Conservation (phyloP, 2,329 filamentous ascomycete species). For the Dichotomopilus funicola region DNA sequence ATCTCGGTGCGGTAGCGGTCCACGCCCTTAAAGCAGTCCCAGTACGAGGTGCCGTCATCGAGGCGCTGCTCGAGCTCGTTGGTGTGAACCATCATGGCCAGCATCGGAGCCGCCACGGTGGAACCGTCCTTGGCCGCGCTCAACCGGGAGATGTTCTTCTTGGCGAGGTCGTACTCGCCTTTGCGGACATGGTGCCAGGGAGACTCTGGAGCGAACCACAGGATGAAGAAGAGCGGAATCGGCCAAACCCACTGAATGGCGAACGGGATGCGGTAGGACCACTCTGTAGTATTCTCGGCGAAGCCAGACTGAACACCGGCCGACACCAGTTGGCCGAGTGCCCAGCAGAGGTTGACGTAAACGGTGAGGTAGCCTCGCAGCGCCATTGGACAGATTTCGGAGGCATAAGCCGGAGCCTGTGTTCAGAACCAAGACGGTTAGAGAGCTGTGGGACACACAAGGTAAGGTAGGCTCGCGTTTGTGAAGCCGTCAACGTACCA, state of each 20-base stretch:
- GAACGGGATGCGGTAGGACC: neutral
- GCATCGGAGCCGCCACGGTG: neutral
- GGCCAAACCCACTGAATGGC: neutral
- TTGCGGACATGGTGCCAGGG: neutral
- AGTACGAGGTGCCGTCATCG: neutral
- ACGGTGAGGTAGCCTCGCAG: neutral
- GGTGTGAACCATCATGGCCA: neutral
- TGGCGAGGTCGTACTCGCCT: neutral
- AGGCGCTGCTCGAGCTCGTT: neutral
- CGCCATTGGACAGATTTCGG: slow-evolving; percentile 1
- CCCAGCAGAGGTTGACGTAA: neutral
- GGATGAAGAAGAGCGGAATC: neutral
- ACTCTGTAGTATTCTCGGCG: neutral
- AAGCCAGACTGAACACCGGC: neutral
- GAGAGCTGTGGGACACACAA: neutral
- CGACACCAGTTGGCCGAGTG: neutral
- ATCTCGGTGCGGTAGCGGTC: neutral
- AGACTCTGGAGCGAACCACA: neutral
- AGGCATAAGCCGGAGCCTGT: neutral
- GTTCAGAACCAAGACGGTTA: neutral
- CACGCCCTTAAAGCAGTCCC: neutral
- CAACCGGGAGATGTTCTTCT: neutral
- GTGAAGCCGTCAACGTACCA: neutral
- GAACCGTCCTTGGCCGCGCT: neutral
- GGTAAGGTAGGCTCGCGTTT: neutral